Evolutionary conservation across 768 basidiomycete genomes (phyloP).

Genomic region (Tricholoma hemisulphureum): DNA sequence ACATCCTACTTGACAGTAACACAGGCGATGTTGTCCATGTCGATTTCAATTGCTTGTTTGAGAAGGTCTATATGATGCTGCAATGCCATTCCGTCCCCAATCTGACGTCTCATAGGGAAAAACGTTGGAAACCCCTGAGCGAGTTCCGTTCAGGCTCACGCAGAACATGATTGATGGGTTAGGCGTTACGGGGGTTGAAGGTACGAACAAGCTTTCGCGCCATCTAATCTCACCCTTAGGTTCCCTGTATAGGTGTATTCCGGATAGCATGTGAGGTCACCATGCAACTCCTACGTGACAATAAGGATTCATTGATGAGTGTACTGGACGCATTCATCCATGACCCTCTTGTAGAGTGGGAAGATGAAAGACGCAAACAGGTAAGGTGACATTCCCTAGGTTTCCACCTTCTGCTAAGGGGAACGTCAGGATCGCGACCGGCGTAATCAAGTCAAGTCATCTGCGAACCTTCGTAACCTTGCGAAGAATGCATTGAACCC

Average conservation of each 20-base stretch:
- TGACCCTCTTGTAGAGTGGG: conserved; percentile 96
- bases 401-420: not conserved
- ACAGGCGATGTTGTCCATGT: conserved; percentile 94
- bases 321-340: conserved; percentile 96
- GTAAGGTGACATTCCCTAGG: conserved; percentile 31
- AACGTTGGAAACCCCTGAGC: conserved; percentile 81
- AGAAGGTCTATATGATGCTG: conserved; percentile 60
- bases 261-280: conserved; percentile 90
- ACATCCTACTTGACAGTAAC: conserved; percentile 86
- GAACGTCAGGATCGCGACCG: conserved; percentile 42
- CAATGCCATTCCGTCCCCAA: not conserved
- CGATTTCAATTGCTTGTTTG: conserved; percentile 97
- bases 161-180: conserved; percentile 91
- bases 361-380: conserved; percentile 71
- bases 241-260: conserved; percentile 62
- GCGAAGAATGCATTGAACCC: conserved; percentile 76
- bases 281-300: conserved; percentile 79
- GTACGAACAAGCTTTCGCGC: conserved; percentile 32
- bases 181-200: conserved; percentile 92
- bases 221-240: not conserved
- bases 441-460: conserved; percentile 43
- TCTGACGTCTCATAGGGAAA: conserved; percentile 50
- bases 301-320: conserved; percentile 92
- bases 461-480: conserved; percentile 59
- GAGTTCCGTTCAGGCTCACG: conserved; percentile 92